phyloP scores from a whole-genome alignment of 371 early-diverging fungal species.

The Basidiobolus meristosporus region DNA sequence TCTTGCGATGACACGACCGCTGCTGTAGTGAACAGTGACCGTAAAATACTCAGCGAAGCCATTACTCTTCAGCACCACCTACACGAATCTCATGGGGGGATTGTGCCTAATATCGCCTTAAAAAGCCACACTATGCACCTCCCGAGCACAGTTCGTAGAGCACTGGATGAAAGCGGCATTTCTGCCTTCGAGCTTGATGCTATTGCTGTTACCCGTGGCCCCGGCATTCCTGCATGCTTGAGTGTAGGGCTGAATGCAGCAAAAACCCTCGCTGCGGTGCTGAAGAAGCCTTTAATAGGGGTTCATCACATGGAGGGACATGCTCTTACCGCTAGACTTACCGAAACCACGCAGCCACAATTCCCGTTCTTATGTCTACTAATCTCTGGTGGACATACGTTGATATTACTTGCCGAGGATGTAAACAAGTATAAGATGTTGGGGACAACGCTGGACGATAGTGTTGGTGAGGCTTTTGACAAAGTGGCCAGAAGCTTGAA shows the following conservation, averaged over 20 bases:
- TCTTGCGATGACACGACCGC: slow-evolving; percentile 77
- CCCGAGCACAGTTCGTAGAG: slow-evolving; percentile 37
- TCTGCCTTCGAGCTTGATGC: slow-evolving; percentile 41
- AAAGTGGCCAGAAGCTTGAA: slow-evolving; percentile 46
- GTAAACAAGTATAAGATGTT: slow-evolving; percentile 39
- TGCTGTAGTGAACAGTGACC: slow-evolving; percentile 50
- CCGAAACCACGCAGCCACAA: slow-evolving; percentile 7
- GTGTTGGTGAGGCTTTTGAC: slow-evolving; percentile 69
- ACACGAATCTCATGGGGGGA: slow-evolving; percentile 66
- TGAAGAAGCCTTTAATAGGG: slow-evolving; percentile 50
- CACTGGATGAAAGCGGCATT: slow-evolving; percentile 33
- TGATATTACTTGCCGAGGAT: slow-evolving; percentile 37
- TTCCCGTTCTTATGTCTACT: slow-evolving; percentile 64
- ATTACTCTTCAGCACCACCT: slow-evolving; percentile 41
- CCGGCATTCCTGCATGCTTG: slow-evolving; percentile 56
- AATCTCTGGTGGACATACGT: slow-evolving; percentile 68
- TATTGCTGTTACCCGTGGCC: slow-evolving; percentile 68
- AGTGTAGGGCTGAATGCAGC: slow-evolving; percentile 61
- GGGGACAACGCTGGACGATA: slow-evolving; percentile 57
- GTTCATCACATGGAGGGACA: slow-evolving; percentile 82
- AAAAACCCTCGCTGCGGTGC: slow-evolving; percentile 56
- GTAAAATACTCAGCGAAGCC: slow-evolving; percentile 40
- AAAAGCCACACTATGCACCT: slow-evolving; percentile 42
- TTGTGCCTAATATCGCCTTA: slow-evolving; percentile 60
- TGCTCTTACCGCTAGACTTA: slow-evolving; percentile 42